Percentiles rank a stretch among this genome's conserved stretches.
Conservation (phyloP, 345 rosid species). For the Citrus australasica region DNA sequence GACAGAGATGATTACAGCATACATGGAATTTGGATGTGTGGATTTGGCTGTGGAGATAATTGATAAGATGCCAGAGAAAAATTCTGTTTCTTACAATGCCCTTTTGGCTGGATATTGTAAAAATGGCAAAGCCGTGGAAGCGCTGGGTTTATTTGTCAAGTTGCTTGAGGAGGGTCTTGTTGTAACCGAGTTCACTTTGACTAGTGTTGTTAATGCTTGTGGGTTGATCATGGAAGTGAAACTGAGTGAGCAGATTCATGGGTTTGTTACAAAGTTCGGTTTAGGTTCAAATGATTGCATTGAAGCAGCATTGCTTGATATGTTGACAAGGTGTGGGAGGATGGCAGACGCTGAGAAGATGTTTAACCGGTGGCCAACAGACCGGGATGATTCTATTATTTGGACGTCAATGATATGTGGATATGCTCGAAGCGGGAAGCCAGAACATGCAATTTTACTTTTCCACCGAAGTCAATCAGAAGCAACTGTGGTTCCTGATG, state of each 20-base stretch:
- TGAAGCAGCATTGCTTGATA: conserved; percentile 70
- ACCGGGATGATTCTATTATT: conserved; percentile 38
- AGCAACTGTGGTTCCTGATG: conserved; percentile 53
- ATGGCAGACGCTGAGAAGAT: conserved; percentile 73
- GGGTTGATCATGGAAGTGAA: conserved; percentile 41
- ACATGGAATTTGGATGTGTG: conserved; percentile 63
- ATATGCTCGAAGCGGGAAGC: conserved; percentile 66
- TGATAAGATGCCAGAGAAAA: conserved; percentile 59
- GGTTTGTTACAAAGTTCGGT: conserved; percentile 64
- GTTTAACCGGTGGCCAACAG: conserved; percentile 46
- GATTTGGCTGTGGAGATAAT: conserved; percentile 60
- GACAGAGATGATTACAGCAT: conserved; percentile 64
- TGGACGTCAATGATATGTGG: conserved; percentile 77
- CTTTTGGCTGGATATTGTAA: conserved; percentile 67
- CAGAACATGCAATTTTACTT: conserved; percentile 58
- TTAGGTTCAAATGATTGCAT: conserved; percentile 47
- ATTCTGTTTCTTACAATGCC: conserved; percentile 55
- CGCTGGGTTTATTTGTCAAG: conserved; percentile 41
- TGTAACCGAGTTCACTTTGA: conserved; percentile 61
- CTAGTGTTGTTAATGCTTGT: conserved; percentile 60
- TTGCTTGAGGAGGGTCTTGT: conserved; percentile 57
- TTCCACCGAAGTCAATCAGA: conserved; percentile 37
- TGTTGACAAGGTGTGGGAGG: conserved; percentile 79
- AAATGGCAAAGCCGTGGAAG: conserved; percentile 50
- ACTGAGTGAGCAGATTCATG: conserved; percentile 72